These are phyloP conservation scores for Iberis pinnata DNA, from an alignment of 345 rosid species.

Conservation along the genomic window DNA sequence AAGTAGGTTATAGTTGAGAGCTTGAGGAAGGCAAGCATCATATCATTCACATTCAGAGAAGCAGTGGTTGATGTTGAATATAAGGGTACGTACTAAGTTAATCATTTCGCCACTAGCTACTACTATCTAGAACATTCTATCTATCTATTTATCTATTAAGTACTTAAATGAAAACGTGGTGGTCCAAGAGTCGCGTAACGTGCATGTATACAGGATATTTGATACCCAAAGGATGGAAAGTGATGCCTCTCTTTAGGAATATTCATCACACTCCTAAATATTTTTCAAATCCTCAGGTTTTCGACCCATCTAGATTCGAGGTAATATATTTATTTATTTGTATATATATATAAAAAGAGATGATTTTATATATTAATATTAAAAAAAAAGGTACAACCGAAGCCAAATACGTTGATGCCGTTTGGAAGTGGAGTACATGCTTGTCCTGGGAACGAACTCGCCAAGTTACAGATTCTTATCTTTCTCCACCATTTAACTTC, in stretches of 20 bases:
- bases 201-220: constrained; percentile 64
- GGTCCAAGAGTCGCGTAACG: too few relatives aligned
- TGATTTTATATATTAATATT: background rate
- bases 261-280: constrained; percentile 75
- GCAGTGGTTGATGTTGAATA: constrained; percentile 86
- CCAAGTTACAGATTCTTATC: constrained; percentile 70
- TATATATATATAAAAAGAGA: too few relatives aligned
- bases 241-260: constrained; percentile 74
- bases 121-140: too few relatives aligned
- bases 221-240: constrained; percentile 96
- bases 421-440: constrained; percentile 85
- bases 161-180: too few relatives aligned
- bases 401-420: constrained; percentile 83
- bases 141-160: too few relatives aligned
- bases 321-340: constrained; percentile 21
- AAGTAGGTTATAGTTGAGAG: too few relatives aligned
- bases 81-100: constrained; percentile 48
- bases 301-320: constrained; percentile 89
- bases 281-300: constrained; percentile 57
- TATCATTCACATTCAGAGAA: constrained; percentile 87
- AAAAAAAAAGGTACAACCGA: constrained; percentile 48
- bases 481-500: constrained; percentile 83
- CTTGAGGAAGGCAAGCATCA: too few relatives aligned
- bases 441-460: constrained; percentile 86
- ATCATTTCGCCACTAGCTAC: too few relatives aligned